Base-by-base conservation (phyloP, 768 basidiomycete species). In the Tulasnella calospora region DNA sequence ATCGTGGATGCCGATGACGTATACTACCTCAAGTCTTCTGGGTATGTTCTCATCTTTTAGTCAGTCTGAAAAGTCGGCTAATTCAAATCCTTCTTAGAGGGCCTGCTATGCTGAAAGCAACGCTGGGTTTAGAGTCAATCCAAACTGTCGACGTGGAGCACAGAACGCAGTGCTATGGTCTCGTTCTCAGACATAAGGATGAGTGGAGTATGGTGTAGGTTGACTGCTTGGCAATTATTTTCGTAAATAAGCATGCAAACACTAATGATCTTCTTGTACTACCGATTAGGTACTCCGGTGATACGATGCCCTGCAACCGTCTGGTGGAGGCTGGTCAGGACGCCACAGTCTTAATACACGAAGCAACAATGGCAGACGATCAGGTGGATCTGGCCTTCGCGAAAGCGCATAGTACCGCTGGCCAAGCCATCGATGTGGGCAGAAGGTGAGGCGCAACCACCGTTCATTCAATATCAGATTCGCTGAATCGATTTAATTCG, bases 301-400 rank as follows among this genome's bases (percentile, higher is more conserved):
- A 99, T 83, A 98, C 96, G 0, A 87, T 88, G 82, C 96, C 97
- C 0, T 89, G 91, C 12, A 85, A 91, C 15, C 86, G 86, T 36
- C 86, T 99, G 5, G 89, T 92, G 33, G 83, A 86, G 67, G 90
- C 89, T 0, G 96, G 93, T 0, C 82, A 86, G 79, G 84, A 85
- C 61, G 92, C 92, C 0, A 95, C 95, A 0, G 85, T 99, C 1
- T 86, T 99, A 57, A 95, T 99, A 41, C 97, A 99, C 82, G 97
- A 99, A 83, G 94, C 96, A 0, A 95, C 95, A 3, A 91, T 98
- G 89, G 93, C 90, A 1, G 93, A 98, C 81, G 93, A 92, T 76
- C 89, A 96, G 82, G 88, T 86, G 27, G 91, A 91, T 17, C 83
- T 94, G 84, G 96, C 96, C 0, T 82, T 81, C 0, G 84, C 84